Conservation (phyloP, 352 stramenopile genomes). For the Globisporangium paddicum region DNA sequence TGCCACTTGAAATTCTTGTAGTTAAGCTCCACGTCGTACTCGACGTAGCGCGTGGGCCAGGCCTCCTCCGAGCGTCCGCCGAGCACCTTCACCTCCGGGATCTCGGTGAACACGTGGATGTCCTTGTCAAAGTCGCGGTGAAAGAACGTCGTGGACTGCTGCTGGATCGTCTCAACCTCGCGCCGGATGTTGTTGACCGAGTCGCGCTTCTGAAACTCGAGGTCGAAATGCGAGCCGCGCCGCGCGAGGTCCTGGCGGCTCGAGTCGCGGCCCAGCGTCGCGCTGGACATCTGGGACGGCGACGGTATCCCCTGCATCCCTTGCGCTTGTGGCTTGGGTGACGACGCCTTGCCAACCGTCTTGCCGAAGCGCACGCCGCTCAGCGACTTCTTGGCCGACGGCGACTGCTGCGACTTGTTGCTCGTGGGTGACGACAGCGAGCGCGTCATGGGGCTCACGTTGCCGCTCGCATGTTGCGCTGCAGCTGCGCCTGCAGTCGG, state of each 20-base stretch:
- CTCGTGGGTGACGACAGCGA: constrained; percentile 12
- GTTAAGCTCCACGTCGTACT: constrained; percentile 78
- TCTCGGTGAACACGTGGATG: constrained; percentile 73
- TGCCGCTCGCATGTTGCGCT: neutral
- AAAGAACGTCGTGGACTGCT: constrained; percentile 44
- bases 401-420: constrained; percentile 2
- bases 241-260: constrained; percentile 9
- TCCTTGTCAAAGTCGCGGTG: constrained; percentile 55
- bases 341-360: neutral
- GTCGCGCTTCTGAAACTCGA: constrained; percentile 41
- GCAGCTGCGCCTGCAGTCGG: neutral
- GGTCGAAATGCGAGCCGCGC: constrained; percentile 23
- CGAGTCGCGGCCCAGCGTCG: constrained; percentile 4
- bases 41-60: constrained; percentile 78
- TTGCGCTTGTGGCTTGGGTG: too few species aligned
- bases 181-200: constrained; percentile 35
- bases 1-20: constrained; percentile 83
- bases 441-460: constrained; percentile 3
- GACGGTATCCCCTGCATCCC: too few species aligned
- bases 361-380: neutral
- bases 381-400: constrained; percentile 1
- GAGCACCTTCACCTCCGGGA: constrained; percentile 53
- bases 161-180: constrained; percentile 22
- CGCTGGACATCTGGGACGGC: constrained; percentile 3
- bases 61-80: constrained; percentile 65